Conservation (phyloP, 2,329 filamentous ascomycete genomes). For the Ascochyta lentis region DNA sequence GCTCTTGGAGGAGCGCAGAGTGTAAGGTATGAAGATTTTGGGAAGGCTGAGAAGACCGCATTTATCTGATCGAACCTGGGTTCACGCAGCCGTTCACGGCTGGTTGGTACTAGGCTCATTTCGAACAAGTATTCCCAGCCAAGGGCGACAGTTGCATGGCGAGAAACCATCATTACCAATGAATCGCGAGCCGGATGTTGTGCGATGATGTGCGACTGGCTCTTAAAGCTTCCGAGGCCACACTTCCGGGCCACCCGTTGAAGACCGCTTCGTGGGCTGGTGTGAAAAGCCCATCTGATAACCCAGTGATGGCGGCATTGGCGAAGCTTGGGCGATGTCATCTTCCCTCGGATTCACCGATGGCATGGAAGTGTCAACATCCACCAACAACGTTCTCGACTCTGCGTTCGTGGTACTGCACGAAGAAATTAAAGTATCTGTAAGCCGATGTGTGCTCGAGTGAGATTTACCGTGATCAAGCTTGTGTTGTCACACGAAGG, state of each 20-base stretch:
- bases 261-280: background rate
- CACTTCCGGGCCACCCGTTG: background rate
- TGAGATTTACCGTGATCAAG: background rate
- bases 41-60: slow-evolving; percentile 5
- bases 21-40: background rate
- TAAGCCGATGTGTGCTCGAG: background rate
- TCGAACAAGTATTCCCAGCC: background rate
- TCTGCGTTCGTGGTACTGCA: background rate
- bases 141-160: slow-evolving; percentile 12
- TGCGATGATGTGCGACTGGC: slow-evolving; percentile 9
- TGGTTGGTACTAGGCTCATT: slow-evolving; percentile 3
- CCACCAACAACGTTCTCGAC: background rate
- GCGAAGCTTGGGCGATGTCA: slow-evolving; percentile 14
- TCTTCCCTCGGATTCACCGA: background rate
- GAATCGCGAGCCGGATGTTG: slow-evolving; percentile 1
- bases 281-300: slow-evolving; percentile 14
- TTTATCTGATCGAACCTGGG: slow-evolving; percentile 22
- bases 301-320: slow-evolving; percentile 2
- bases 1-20: background rate
- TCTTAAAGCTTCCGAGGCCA: background rate
- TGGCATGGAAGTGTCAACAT: background rate
- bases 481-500: slow-evolving; percentile 4
- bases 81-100: slow-evolving; percentile 9
- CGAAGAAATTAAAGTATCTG: background rate
- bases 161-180: slow-evolving; percentile 2